A percentile compares a stretch with the other conserved stretches of the same genome.
These are phyloP conservation scores for Mallotus nudiflorus DNA, from an alignment of 345 rosid genomes.

Conservation along the genomic window DNA sequence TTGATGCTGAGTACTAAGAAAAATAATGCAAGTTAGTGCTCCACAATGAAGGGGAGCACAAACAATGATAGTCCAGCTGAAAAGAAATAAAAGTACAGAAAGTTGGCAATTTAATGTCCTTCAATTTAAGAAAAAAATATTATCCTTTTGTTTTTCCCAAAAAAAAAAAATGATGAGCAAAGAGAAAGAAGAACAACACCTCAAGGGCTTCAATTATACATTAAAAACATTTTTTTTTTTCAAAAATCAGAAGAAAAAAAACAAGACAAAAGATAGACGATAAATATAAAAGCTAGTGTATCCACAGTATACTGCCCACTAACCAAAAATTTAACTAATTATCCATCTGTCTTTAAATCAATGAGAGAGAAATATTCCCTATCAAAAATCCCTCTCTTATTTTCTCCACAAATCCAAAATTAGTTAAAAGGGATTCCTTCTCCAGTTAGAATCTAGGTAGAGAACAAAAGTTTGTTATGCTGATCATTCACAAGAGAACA, in stretches of 20 bases:
- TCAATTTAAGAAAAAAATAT: background rate
- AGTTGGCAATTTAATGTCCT: background rate
- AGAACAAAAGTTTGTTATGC: background rate
- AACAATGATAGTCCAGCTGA: background rate
- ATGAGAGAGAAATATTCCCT: background rate
- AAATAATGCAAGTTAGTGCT: background rate
- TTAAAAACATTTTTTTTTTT: too few relatives aligned
- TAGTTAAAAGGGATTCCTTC: background rate
- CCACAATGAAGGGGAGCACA: too few relatives aligned
- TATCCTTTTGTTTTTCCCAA: background rate
- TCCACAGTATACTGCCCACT: background rate
- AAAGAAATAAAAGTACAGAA: background rate
- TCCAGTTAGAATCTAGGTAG: background rate
- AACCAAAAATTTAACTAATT: background rate
- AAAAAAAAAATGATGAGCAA: background rate
- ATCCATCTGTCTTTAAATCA: background rate
- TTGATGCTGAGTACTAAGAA: background rate
- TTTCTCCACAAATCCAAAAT: background rate
- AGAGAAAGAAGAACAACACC: background rate
- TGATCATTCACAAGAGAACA: background rate
- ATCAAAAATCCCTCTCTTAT: background rate
- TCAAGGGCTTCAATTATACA: background rate
- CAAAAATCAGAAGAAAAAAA: too few relatives aligned
- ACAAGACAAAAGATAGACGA: background rate
- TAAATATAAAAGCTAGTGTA: background rate